Conservation (phyloP, 768 basidiomycete species). For the Thelephora ganbajun region DNA sequence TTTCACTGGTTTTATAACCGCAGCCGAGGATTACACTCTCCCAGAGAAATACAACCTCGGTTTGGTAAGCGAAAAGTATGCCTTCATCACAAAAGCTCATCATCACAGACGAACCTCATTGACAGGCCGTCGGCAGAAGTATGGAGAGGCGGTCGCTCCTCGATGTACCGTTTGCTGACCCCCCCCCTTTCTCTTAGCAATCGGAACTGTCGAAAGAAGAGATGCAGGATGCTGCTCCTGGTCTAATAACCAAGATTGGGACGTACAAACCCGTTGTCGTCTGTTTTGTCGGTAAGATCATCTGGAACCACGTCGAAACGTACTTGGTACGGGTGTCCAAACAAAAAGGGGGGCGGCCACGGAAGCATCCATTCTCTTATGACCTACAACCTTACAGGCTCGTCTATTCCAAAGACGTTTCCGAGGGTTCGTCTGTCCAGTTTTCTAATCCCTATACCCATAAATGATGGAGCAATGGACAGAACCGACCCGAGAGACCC, state of each 20-base stretch:
- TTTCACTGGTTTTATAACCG: slow-evolving; percentile 15
- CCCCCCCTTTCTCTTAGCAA: slow-evolving; percentile 22
- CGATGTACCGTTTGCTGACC: not conserved
- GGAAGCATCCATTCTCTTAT: slow-evolving; percentile 10
- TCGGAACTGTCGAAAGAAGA: slow-evolving; percentile 40
- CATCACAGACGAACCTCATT: slow-evolving; percentile 58
- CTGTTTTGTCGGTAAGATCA: slow-evolving; percentile 68
- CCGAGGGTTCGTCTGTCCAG: not conserved
- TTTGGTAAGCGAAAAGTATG: slow-evolving; percentile 31
- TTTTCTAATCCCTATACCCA: slow-evolving; percentile 5
- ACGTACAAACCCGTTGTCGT: slow-evolving; percentile 47
- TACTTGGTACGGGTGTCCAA: slow-evolving; percentile 5
- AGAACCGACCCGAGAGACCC: slow-evolving; percentile 29
- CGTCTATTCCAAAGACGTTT: slow-evolving; percentile 17
- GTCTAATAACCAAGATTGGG: slow-evolving; percentile 44
- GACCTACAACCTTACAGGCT: slow-evolving; percentile 41
- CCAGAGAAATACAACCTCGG: slow-evolving; percentile 48
- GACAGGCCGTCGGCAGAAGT: slow-evolving; percentile 56
- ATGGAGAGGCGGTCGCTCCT: slow-evolving; percentile 3
- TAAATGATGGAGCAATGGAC: slow-evolving; percentile 9
- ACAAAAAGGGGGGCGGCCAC: not conserved
- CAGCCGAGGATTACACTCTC: slow-evolving; percentile 47
- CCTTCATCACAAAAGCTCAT: not conserved
- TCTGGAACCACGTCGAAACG: slow-evolving; percentile 25
- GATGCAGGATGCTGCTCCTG: slow-evolving; percentile 37